These are phyloP conservation scores for Thoreauomyces humboldtii DNA, from an alignment of 192 early-diverging fungal genomes.

Conservation along the genomic window DNA sequence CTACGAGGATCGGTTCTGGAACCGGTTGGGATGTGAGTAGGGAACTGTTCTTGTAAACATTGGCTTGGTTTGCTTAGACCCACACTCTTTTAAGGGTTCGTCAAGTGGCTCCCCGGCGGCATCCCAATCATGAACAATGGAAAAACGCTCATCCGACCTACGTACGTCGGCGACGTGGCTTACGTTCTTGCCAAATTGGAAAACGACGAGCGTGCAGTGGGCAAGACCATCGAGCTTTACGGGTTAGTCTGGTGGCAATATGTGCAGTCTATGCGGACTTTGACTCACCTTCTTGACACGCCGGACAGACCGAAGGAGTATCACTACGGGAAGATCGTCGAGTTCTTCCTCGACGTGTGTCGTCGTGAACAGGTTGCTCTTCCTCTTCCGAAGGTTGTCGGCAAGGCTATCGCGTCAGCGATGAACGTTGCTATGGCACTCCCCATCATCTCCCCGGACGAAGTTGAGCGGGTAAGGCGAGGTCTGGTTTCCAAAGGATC, in stretches of 20 bases:
- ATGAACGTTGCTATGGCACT: constrained; percentile 64
- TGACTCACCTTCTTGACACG: neutral
- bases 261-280: neutral
- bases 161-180: constrained; percentile 84
- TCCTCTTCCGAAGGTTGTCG: constrained; percentile 69
- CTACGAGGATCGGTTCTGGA: constrained; percentile 89
- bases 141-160: constrained; percentile 66
- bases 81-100: constrained; percentile 33
- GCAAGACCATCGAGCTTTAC: constrained; percentile 88
- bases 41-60: constrained; percentile 45
- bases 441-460: constrained; percentile 80
- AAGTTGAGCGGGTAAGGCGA: constrained; percentile 69
- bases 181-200: constrained; percentile 73
- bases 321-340: constrained; percentile 66
- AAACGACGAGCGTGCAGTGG: constrained; percentile 68
- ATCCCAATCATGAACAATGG: constrained; percentile 69
- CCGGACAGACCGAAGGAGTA: constrained; percentile 65
- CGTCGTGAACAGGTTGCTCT: constrained; percentile 62
- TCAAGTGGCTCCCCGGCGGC: constrained; percentile 32
- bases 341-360: constrained; percentile 64
- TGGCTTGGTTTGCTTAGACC: neutral
- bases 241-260: constrained; percentile 47
- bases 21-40: constrained; percentile 71
- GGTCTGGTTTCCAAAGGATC: neutral
- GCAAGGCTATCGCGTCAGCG: constrained; percentile 63